phyloP scores from a whole-genome alignment of 163 green algal species.

The Chlamydomonas reinhardtii region DNA sequence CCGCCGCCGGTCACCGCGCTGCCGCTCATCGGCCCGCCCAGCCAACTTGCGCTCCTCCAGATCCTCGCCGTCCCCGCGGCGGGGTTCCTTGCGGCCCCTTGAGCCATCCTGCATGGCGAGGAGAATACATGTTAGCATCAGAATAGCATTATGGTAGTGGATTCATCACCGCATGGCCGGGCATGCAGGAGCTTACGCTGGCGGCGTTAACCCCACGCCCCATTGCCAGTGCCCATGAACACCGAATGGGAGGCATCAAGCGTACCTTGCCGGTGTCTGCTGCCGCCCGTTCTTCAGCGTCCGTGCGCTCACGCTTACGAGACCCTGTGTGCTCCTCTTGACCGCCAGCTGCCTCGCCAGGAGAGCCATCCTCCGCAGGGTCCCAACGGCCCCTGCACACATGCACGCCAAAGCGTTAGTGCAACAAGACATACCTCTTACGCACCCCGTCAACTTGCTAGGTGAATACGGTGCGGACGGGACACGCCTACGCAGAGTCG shows the following conservation, averaged over 20 bases:
- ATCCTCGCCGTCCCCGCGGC: background rate
- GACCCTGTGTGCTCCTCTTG: background rate
- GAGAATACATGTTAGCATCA: background rate
- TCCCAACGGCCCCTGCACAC: background rate
- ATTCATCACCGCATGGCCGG: too few relatives aligned
- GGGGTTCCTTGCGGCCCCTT: background rate
- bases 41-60: background rate
- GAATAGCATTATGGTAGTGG: too few relatives aligned
- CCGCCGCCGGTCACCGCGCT: background rate
- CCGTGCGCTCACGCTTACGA: conserved; percentile 11
- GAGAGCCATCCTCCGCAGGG: background rate
- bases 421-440: too few relatives aligned
- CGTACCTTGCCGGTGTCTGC: conserved; percentile 1
- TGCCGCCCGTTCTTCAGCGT: background rate
- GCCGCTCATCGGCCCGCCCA: background rate
- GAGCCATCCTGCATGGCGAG: background rate
- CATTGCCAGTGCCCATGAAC: too few relatives aligned
- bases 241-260: too few relatives aligned
- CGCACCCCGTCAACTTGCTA: too few relatives aligned
- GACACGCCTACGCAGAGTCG: too few relatives aligned
- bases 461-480: too few relatives aligned
- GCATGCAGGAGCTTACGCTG: too few relatives aligned
- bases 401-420: too few relatives aligned
- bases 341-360: background rate
- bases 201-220: too few relatives aligned